Percentiles rank a stretch among this genome's conserved stretches.
phyloP scores from a whole-genome alignment of 306 rosid genomes.

The Dalbergia oliveri region DNA sequence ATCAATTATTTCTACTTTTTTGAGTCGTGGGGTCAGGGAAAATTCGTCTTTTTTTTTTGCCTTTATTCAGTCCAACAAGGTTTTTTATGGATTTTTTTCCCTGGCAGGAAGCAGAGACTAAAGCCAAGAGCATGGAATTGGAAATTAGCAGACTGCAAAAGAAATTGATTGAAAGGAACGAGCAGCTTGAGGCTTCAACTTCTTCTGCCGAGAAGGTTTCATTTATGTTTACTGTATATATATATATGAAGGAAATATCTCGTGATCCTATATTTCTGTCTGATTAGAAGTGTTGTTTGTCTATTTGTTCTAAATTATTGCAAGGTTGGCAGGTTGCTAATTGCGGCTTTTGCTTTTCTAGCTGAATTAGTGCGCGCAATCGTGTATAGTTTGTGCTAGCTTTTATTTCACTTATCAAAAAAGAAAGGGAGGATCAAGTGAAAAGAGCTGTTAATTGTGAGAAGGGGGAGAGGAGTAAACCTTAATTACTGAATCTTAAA shows the following conservation, averaged over 20 bases:
- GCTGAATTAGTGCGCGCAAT: slow-evolving; percentile 37
- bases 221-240: slow-evolving; percentile 30
- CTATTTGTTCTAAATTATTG: not conserved
- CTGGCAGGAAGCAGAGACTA: slow-evolving; percentile 83
- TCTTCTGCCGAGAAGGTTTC: slow-evolving; percentile 77
- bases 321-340: slow-evolving; percentile 36
- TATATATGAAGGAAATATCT: not conserved
- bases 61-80: slow-evolving; percentile 20
- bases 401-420: slow-evolving; percentile 19
- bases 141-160: slow-evolving; percentile 71
- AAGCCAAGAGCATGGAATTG: slow-evolving; percentile 82
- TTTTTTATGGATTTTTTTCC: slow-evolving; percentile 43
- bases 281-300: slow-evolving; percentile 27
- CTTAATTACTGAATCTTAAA: too few species aligned
- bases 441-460: too few species aligned
- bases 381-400: slow-evolving; percentile 28
- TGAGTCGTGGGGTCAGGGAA: slow-evolving; percentile 57
- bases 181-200: slow-evolving; percentile 78
- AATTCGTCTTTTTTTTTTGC: not conserved
- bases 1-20: slow-evolving; percentile 50
- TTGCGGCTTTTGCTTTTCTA: slow-evolving; percentile 39
- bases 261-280: slow-evolving; percentile 30
- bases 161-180: slow-evolving; percentile 73
- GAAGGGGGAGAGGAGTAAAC: too few species aligned
- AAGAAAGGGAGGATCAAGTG: too few species aligned